Percentiles rank a stretch among this genome's conserved stretches.
Conservation (phyloP, 108 stramenopile species). For the Nannochloropsis gaditana region DNA sequence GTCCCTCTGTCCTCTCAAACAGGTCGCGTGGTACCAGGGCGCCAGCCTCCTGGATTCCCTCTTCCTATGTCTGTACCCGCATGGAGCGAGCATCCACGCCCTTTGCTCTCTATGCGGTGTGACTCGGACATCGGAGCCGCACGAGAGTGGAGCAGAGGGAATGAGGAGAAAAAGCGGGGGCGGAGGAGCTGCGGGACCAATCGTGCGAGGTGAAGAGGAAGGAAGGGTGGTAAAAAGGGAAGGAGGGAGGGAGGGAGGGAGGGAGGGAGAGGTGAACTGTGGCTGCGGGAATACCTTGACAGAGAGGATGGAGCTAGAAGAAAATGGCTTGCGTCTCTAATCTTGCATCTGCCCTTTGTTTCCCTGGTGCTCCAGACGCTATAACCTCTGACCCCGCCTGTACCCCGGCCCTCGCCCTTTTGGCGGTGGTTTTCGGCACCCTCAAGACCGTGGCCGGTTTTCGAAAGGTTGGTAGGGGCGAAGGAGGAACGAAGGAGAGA, state of each 20-base stretch:
- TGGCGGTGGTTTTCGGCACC: neutral
- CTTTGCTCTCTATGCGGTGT: neutral
- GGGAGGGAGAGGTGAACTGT: neutral
- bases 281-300: neutral
- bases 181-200: neutral
- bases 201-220: neutral
- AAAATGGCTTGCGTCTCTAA: neutral
- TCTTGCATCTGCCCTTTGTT: neutral
- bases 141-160: neutral
- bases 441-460: neutral
- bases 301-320: too few species aligned
- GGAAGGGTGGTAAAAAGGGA: neutral
- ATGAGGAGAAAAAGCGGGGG: neutral
- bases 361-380: neutral
- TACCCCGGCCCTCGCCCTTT: neutral
- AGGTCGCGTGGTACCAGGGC: constrained; percentile 52
- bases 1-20: constrained; percentile 46
- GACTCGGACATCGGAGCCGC: neutral
- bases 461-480: neutral
- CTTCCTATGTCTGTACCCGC: constrained; percentile 66
- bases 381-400: neutral
- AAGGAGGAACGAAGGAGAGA: neutral
- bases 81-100: constrained; percentile 46
- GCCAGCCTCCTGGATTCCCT: constrained; percentile 68
- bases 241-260: neutral